Conservation (phyloP, 108 stramenopile genomes). For the Ochromonas danica region DNA sequence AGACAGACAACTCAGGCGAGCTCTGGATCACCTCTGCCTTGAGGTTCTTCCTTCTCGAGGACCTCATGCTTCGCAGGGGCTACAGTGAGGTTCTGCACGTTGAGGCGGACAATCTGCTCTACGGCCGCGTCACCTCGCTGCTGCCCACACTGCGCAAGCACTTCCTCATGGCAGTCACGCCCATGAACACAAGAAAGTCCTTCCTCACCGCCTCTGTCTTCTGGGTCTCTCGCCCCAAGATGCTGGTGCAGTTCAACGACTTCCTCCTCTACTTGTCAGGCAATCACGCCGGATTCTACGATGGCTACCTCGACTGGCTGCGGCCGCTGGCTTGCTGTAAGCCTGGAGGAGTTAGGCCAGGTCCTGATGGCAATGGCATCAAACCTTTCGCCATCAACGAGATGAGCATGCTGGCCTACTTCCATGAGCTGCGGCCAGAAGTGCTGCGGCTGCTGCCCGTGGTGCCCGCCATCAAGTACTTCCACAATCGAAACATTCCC, state of each 20-base stretch:
- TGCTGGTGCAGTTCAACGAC: constrained; percentile 22
- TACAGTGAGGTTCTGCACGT: constrained; percentile 6
- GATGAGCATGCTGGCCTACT: constrained; percentile 35
- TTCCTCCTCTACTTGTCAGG: not conserved
- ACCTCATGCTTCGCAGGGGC: constrained; percentile 9
- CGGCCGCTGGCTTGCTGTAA: not conserved
- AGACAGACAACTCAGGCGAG: not conserved
- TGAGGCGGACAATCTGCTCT: constrained; percentile 34
- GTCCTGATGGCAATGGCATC: not conserved
- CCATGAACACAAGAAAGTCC: not conserved
- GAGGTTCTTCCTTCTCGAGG: constrained; percentile 27
- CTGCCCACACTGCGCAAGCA: not conserved
- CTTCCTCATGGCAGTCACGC: not conserved
- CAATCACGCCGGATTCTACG: not conserved
- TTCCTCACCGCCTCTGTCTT: constrained; percentile 35
- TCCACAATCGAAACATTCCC: not conserved
- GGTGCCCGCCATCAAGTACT: not conserved
- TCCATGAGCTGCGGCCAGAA: not conserved
- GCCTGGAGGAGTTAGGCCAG: not conserved
- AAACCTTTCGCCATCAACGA: constrained; percentile 25
- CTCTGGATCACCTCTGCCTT: constrained; percentile 33
- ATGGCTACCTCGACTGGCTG: constrained; percentile 1
- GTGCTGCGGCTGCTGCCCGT: not conserved
- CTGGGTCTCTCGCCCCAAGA: not conserved
- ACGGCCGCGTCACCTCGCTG: not conserved